Percentiles rank a stretch among this genome's conserved stretches.
Evolutionary conservation across 75 land plant genomes (phyloP).

Genomic region (Chamaecyparis obtusa): DNA sequence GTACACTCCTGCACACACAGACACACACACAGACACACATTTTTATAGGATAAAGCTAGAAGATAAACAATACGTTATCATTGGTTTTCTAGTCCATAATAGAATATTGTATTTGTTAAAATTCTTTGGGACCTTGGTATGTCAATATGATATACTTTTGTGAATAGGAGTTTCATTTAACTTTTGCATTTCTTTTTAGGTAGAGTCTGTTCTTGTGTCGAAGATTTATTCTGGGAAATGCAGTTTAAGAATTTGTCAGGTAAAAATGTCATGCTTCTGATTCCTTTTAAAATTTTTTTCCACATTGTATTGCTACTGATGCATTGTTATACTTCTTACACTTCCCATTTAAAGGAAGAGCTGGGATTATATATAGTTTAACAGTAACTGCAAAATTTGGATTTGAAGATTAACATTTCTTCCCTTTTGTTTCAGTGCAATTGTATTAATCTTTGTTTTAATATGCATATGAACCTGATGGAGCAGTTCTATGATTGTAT

Average conservation of each 20-base stretch:
- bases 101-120: too few species aligned
- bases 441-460: too few species aligned
- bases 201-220: slow-evolving; percentile 61
- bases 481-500: too few species aligned
- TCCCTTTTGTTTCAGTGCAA: too few species aligned
- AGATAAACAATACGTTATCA: too few species aligned
- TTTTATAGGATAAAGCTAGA: neutral
- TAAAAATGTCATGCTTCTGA: slow-evolving; percentile 16
- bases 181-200: slow-evolving; percentile 35
- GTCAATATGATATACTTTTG: neutral
- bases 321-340: neutral
- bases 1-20: too few species aligned
- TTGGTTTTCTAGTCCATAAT: neutral
- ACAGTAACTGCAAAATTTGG: too few species aligned
- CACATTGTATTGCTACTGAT: neutral
- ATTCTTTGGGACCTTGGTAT: neutral
- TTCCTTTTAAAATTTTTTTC: neutral
- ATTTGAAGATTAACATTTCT: too few species aligned
- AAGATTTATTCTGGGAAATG: slow-evolving; percentile 68
- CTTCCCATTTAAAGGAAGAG: neutral
- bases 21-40: too few species aligned
- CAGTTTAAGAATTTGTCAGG: slow-evolving; percentile 47
- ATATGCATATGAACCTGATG: too few species aligned
- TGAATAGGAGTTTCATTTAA: neutral
- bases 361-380: too few species aligned